Evolutionary conservation across 1,284 basidiomycete genomes (phyloP), one percentile per base, ranked within the genome.

Genomic region (Leccinum variabile): DNA sequence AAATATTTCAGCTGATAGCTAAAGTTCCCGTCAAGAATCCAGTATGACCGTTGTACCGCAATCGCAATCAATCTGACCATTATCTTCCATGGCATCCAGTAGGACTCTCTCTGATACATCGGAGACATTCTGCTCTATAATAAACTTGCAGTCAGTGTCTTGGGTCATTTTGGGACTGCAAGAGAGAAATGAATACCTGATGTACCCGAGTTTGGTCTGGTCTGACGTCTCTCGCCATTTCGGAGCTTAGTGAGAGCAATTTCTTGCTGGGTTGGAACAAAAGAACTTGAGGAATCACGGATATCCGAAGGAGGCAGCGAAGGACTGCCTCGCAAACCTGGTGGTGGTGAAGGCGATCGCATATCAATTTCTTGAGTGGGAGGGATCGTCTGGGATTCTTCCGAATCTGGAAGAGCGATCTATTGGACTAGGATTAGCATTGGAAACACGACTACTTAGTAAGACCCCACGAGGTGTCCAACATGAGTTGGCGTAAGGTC

Each of bases 401-500:
- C 79, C n/a, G 80, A 67, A 41, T 74, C 70, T 14, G 68, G 54
- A 49, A 64, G 54, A 66, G 52, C 63, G 63, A 66, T 55, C 72
- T 76, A 33, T 59, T 57, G 54, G 30, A 41, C 13, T n/a, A 57
- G 18, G 41, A 39, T 61, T 39, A 64, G 63, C 8, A 18, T 50
- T 18, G 28, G 8, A 39, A 25, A 49, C 13, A 25, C 25, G 46
- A 44, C 6, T 61, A 61, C 22, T 37, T 56, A 33, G 10, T 18
- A 53, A 13, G 30, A 22, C 56, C 79, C 63, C 65, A 89, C 89
- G 65, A 91, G 74, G 62, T 88, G 80, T 37, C 81, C 79, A 30
- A 91, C 79, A 59, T 80, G 79, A 10, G 77, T 80, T 3, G 87
- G 88, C 2, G 86, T 79, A 30, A 69, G 69, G 67, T 89, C 86